Percentiles rank a stretch among this genome's conserved stretches.
These are phyloP conservation scores for Canna indica DNA, from an alignment of 176 grass and related monocot genomes.

Conservation along the genomic window DNA sequence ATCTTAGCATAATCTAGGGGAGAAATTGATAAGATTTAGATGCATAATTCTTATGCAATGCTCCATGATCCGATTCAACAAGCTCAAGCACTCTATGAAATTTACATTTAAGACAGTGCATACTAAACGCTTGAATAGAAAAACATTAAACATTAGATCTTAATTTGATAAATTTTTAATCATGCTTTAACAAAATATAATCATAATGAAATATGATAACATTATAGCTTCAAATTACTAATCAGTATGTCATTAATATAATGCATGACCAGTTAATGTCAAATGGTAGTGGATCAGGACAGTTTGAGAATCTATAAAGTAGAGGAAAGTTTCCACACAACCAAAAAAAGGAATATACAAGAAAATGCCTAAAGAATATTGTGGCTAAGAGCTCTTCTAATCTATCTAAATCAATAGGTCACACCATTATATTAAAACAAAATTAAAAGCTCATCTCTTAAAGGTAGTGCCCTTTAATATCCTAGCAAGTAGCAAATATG, in stretches of 20 bases:
- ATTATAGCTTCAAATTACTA: neutral
- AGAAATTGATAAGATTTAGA: neutral
- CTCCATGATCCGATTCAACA: neutral
- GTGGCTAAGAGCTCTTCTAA: neutral
- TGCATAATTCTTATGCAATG: neutral
- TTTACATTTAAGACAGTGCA: neutral
- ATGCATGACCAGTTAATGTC: neutral
- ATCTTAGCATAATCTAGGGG: neutral
- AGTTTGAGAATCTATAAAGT: neutral
- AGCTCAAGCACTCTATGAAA: neutral
- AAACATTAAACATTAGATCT: too few relatives aligned
- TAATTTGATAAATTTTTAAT: neutral
- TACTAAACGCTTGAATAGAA: neutral
- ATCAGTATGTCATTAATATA: neutral
- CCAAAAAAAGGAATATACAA: neutral
- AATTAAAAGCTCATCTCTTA: too few relatives aligned
- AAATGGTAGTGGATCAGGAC: neutral
- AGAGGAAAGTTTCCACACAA: neutral
- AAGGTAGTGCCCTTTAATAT: neutral
- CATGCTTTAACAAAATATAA: neutral
- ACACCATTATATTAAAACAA: too few relatives aligned
- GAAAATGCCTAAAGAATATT: neutral
- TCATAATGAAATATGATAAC: neutral
- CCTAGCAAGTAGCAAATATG: neutral
- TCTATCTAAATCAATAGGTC: neutral